Base-by-base conservation (phyloP, 2,329 filamentous ascomycete species). In the Westerdykella ornata region DNA sequence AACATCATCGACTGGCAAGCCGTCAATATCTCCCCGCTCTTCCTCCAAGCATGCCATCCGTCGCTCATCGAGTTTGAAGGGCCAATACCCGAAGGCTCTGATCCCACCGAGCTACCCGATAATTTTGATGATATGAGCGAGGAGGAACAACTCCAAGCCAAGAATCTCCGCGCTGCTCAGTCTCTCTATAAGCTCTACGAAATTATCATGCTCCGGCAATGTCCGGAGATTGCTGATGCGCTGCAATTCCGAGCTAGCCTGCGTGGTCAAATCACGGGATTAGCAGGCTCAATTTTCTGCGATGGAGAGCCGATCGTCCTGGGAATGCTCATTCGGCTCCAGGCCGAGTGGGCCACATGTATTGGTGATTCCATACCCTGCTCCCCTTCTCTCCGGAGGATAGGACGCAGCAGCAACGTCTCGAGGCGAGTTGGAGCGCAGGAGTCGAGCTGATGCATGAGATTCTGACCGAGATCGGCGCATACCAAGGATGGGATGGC, bases 1-100 rank as follows among this genome's bases (percentile, higher is more conserved):
- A 52, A 51, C 28, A 57, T 64, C 41, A 62, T 67, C 28, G 59
- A 66, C 41, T 67, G 61, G 62, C 56, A 66, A 51, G 52, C 48
- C 12, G 45, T 53, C 16, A 47, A 54, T 38, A 39, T 59, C 39
- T 54, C 51, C 31, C 56, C 54, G 15, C 53, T 55, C 37, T 62
- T 58, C 44, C 47, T 60, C 16, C 48, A 52, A 43, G 46, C 52
- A 34, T 49, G 48, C 41, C 42, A 53, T 38, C 55, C 55, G 31
- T 53, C 51, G 12, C 43, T 60, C 17, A 49, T 59, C 39, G 51
- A 58, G 16, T 57, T 45, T 30, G 41, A 51, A 39, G 50, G 50
- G n/a, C 46, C 46, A 45, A 45, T 49, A 45, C 46, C 44, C 45
- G 38, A 48, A 47, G 47, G 46, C 18, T 42, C 51, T 37, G 32